A percentile compares a stretch with the other conserved stretches of the same genome.
Evolutionary conservation across 78 protist species (phyloP).

Genomic region (slime mould (Dictyostelium discoideum)): dicty_2.7 NC_007091.3:500501-501000

Average conservation of each 20-base stretch:
- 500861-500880: slow-evolving; percentile 82
- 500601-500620: slow-evolving; percentile 84
- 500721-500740: slow-evolving; percentile 67
- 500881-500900: slow-evolving; percentile 87
- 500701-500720: slow-evolving; percentile 74
- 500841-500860: slow-evolving; percentile 65
- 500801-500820: slow-evolving; percentile 81
- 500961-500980: slow-evolving; percentile 81
- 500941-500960: slow-evolving; percentile 67
- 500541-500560: slow-evolving; percentile 76
- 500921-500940: slow-evolving; percentile 78
- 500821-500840: slow-evolving; percentile 82
- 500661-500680: slow-evolving; percentile 78
- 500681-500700: slow-evolving; percentile 81
- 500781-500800: slow-evolving; percentile 80
- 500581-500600: slow-evolving; percentile 83
- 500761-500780: slow-evolving; percentile 78
- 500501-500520: slow-evolving; percentile 83
- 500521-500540: slow-evolving; percentile 84
- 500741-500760: slow-evolving; percentile 63
- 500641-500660: slow-evolving; percentile 79
- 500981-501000: slow-evolving; percentile 83
- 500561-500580: slow-evolving; percentile 85
- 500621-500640: slow-evolving; percentile 69
- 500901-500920: slow-evolving; percentile 87